phyloP scores from a whole-genome alignment of 1,284 basidiomycete genomes.

The Inonotus obliquus region DNA sequence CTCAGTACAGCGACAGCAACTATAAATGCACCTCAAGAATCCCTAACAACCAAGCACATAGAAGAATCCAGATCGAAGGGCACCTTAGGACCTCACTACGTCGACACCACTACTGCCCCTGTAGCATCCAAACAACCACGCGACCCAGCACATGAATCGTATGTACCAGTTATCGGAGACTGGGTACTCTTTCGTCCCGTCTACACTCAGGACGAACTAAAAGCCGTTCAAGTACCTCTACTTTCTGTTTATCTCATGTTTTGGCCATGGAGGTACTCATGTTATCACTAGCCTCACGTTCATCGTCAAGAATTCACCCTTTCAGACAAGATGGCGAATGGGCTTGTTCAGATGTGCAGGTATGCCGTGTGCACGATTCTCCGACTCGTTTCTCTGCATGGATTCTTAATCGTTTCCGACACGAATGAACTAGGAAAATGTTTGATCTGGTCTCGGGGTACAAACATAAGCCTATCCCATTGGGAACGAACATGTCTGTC shows the following conservation, averaged over 20 bases:
- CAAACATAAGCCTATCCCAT: conserved; percentile 65
- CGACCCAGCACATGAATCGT: background rate
- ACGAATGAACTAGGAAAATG: conserved; percentile 39
- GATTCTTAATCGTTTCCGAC: too few species aligned
- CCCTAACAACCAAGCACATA: conserved; percentile 5
- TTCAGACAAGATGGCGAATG: conserved; percentile 68
- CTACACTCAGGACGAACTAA: conserved; percentile 74
- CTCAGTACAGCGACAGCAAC: background rate
- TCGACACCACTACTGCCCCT: conserved; percentile 10
- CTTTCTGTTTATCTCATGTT: background rate
- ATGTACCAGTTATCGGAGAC: conserved; percentile 49
- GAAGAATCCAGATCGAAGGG: conserved; percentile 13
- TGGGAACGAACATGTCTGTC: conserved; percentile 54
- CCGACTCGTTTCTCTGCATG: too few species aligned
- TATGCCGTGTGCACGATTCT: conserved; percentile 22
- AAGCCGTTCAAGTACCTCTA: conserved; percentile 46
- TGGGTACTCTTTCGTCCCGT: conserved; percentile 85
- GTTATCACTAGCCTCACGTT: conserved; percentile 55
- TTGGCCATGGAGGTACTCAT: too few species aligned
- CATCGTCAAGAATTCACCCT: conserved; percentile 62
- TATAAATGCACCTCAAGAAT: background rate
- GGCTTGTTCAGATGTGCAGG: conserved; percentile 57
- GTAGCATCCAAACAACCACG: conserved; percentile 3
- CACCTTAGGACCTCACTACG: conserved; percentile 14
- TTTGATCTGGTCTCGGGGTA: conserved; percentile 83